Evolutionary conservation across 2,329 filamentous ascomycete genomes (phyloP).

Genomic region (Decorospora gaudefroyi): DNA sequence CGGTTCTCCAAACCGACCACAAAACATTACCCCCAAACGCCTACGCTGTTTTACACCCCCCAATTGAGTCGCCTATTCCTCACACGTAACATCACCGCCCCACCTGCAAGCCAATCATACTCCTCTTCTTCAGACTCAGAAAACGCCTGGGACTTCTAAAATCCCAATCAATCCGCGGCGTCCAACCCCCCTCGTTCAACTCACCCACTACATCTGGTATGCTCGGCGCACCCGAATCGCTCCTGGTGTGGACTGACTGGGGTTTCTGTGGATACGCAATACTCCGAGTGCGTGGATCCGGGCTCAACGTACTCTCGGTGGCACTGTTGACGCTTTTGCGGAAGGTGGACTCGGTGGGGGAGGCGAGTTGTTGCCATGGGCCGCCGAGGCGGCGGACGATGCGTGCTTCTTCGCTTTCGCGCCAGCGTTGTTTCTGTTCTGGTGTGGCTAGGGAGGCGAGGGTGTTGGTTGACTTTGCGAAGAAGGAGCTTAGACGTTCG

Average conservation of each 20-base stretch:
- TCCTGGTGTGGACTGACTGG: constrained; percentile 10
- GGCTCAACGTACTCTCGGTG: constrained; percentile 11
- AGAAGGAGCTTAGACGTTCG: constrained; percentile 9
- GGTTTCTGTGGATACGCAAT: no score
- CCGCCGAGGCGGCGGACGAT: constrained; percentile 28
- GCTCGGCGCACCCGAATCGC: constrained; percentile 21
- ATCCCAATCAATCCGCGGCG: constrained; percentile 28
- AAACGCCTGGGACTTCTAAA: constrained; percentile 24
- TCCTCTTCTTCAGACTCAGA: constrained; percentile 26
- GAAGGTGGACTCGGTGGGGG: constrained; percentile 11
- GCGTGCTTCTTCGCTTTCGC: constrained; percentile 27
- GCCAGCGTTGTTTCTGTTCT: constrained; percentile 25
- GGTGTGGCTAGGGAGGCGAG: constrained; percentile 2
- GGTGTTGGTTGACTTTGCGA: constrained; percentile 7
- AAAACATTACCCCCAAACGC: neutral
- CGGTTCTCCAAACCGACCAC: no score
- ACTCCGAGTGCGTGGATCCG: neutral
- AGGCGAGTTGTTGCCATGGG: constrained; percentile 21
- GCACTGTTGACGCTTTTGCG: constrained; percentile 3
- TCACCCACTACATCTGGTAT: constrained; percentile 24
- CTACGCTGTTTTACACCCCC: neutral
- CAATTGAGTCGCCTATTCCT: no score
- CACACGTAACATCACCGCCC: neutral
- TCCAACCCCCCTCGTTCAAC: constrained; percentile 26
- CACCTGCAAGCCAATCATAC: constrained; percentile 12